Evolutionary conservation across 140 eudicot species (phyloP).

Genomic region (Ambrosia hybrid): DNA sequence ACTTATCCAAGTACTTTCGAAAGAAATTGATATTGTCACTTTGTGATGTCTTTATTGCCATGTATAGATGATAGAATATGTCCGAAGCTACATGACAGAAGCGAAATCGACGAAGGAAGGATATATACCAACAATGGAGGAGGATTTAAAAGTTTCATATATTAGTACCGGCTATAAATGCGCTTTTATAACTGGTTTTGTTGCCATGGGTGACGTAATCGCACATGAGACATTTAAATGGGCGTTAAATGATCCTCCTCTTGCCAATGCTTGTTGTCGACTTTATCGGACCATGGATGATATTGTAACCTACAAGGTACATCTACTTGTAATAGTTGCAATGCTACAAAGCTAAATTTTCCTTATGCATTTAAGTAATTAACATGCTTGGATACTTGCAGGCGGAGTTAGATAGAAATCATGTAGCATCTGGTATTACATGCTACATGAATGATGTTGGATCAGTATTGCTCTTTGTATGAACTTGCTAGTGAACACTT

Average conservation of each 20-base stretch:
- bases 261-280: slow-evolving; percentile 11
- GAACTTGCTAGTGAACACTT: too few species aligned
- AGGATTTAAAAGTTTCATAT: slow-evolving; percentile 18
- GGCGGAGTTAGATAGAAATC: slow-evolving; percentile 27
- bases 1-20: too few species aligned
- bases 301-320: slow-evolving; percentile 31
- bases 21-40: not conserved
- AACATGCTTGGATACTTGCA: not conserved
- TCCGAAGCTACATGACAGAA: slow-evolving; percentile 28
- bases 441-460: slow-evolving; percentile 30
- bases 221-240: slow-evolving; percentile 24
- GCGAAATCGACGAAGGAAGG: slow-evolving; percentile 30
- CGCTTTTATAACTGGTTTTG: slow-evolving; percentile 10
- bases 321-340: not conserved
- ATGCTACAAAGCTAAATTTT: not conserved
- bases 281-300: slow-evolving; percentile 27
- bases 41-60: not conserved
- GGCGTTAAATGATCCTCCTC: slow-evolving; percentile 21
- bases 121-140: slow-evolving; percentile 29
- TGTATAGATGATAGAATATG: slow-evolving; percentile 15
- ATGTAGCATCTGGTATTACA: slow-evolving; percentile 20
- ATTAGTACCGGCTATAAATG: slow-evolving; percentile 11
- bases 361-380: not conserved
- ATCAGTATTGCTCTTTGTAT: too few species aligned
- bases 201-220: slow-evolving; percentile 31